Conservation (phyloP, 768 basidiomycete genomes). For the Auricularia auricula-judae region DNA sequence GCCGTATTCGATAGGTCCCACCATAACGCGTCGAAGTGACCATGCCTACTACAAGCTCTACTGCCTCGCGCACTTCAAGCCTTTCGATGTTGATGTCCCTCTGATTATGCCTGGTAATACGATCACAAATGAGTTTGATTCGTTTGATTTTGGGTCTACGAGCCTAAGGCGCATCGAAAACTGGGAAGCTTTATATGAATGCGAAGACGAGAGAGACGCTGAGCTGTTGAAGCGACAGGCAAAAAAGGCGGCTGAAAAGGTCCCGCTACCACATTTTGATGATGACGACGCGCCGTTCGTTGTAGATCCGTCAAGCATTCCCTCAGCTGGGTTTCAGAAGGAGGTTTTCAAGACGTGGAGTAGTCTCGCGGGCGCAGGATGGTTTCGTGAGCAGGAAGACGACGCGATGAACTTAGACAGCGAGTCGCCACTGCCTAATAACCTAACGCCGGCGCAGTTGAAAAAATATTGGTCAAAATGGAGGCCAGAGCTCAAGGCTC, state of each 20-base stretch:
- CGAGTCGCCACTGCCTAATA: too few species aligned
- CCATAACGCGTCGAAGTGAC: constrained; percentile 5
- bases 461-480: too few species aligned
- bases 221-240: constrained; percentile 14
- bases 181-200: constrained; percentile 23
- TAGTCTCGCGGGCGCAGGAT: too few species aligned
- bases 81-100: constrained; percentile 4
- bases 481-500: too few species aligned
- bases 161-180: too few species aligned
- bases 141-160: background rate
- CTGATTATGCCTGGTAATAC: background rate
- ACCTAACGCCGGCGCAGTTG: too few species aligned
- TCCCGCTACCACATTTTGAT: background rate
- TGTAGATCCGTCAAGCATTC: too few species aligned
- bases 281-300: background rate
- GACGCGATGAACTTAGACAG: too few species aligned
- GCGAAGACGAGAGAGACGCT: constrained; percentile 24
- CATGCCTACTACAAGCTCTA: constrained; percentile 7
- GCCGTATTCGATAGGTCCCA: constrained; percentile 11
- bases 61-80: constrained; percentile 16
- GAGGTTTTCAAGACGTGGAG: too few species aligned
- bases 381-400: too few species aligned
- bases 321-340: too few species aligned
- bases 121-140: background rate
- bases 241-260: background rate